These are phyloP conservation scores for Candida mesenterica DNA, from an alignment of 1,139 yeast species.

Conservation along the genomic window DNA sequence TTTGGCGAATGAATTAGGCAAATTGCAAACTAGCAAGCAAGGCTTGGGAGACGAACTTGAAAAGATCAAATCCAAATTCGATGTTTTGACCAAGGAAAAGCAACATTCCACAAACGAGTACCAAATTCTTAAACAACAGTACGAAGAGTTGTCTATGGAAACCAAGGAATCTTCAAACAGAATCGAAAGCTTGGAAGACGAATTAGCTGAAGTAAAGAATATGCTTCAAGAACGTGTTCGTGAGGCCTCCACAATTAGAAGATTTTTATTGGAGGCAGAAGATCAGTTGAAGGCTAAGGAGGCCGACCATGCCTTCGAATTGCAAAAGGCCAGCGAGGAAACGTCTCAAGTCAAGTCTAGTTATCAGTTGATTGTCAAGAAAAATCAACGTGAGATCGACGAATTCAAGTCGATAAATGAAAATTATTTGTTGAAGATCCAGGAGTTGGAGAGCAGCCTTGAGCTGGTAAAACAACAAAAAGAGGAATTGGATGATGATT, in stretches of 20 bases:
- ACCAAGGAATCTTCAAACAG: slow-evolving; percentile 61
- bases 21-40: slow-evolving; percentile 52
- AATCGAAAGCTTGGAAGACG: slow-evolving; percentile 74
- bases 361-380: slow-evolving; percentile 44
- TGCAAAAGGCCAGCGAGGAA: slow-evolving; percentile 49
- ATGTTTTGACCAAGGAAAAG: slow-evolving; percentile 46
- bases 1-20: slow-evolving; percentile 23
- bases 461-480: slow-evolving; percentile 24
- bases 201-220: slow-evolving; percentile 68
- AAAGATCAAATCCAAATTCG: slow-evolving; percentile 51
- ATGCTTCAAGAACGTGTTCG: slow-evolving; percentile 76
- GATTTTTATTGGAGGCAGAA: slow-evolving; percentile 67
- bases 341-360: slow-evolving; percentile 58
- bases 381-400: slow-evolving; percentile 52
- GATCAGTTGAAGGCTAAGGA: slow-evolving; percentile 51
- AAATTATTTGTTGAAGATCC: slow-evolving; percentile 26
- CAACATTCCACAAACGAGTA: slow-evolving; percentile 52
- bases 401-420: slow-evolving; percentile 37
- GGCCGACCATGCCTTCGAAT: slow-evolving; percentile 28
- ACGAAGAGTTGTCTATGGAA: slow-evolving; percentile 73
- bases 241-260: slow-evolving; percentile 72
- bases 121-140: slow-evolving; percentile 64
- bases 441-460: slow-evolving; percentile 42
- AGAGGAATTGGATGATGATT: slow-evolving; percentile 19
- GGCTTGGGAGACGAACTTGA: slow-evolving; percentile 48